Evolutionary conservation across 257 asterid genomes (phyloP).

Genomic region (Knoxia roxburghii): DNA sequence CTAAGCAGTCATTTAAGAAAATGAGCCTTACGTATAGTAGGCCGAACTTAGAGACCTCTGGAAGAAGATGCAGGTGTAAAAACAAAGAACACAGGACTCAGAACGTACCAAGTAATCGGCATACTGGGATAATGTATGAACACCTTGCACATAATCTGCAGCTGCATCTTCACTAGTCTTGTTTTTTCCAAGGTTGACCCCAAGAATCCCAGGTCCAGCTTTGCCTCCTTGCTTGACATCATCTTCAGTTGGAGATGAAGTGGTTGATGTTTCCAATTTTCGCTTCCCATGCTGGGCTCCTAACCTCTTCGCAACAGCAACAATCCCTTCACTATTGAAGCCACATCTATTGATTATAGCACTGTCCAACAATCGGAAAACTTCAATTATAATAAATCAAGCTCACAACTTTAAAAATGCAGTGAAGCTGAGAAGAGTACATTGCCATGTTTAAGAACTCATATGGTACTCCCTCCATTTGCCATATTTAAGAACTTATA

Average conservation of each 20-base stretch:
- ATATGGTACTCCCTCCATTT: too few species aligned
- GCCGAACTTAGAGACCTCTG: not conserved
- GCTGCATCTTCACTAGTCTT: slow-evolving; percentile 96
- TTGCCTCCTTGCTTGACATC: slow-evolving; percentile 87
- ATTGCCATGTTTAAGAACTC: not conserved
- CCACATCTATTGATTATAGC: slow-evolving; percentile 97
- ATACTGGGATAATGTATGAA: slow-evolving; percentile 92
- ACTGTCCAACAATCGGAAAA: slow-evolving; percentile 41
- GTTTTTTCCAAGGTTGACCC: slow-evolving; percentile 96
- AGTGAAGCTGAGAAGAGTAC: not conserved
- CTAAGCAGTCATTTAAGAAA: not conserved
- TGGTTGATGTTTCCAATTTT: slow-evolving; percentile 73
- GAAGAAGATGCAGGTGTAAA: not conserved
- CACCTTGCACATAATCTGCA: slow-evolving; percentile 98
- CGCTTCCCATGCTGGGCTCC: slow-evolving; percentile 99
- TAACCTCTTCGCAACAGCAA: slow-evolving; percentile 86
- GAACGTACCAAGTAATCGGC: slow-evolving; percentile 90
- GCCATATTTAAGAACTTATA: too few species aligned
- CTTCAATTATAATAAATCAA: not conserved
- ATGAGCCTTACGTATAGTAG: not conserved
- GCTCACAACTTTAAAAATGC: not conserved
- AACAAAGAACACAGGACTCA: not conserved
- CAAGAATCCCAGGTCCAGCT: slow-evolving; percentile 98
- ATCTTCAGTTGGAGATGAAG: slow-evolving; percentile 60
- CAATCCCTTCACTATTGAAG: slow-evolving; percentile 98